Conservation (phyloP, 768 basidiomycete genomes). For the Tulasnella sp. region DNA sequence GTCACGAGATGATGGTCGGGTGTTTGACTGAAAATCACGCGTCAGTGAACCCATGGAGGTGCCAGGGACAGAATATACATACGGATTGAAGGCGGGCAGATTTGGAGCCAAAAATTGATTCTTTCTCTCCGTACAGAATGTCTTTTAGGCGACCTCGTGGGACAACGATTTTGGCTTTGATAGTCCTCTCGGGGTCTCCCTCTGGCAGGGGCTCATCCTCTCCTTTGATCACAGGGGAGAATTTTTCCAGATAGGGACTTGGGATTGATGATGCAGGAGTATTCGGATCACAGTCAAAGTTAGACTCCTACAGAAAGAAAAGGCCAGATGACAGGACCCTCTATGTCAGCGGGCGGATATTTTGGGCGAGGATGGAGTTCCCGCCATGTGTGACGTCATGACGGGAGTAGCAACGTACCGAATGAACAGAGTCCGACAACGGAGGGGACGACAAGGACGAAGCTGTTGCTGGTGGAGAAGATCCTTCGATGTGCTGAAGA, state of each 20-base stretch:
- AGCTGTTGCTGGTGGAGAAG: background rate
- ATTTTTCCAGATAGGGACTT: background rate
- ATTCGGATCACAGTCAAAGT: background rate
- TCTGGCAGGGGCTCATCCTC: background rate
- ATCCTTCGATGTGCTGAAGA: conserved; percentile 1
- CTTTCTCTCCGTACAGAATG: background rate
- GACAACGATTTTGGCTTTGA: background rate
- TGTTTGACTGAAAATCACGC: background rate
- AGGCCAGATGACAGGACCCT: background rate
- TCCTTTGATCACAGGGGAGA: background rate
- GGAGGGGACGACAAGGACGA: background rate
- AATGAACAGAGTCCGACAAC: background rate
- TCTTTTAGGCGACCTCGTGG: background rate
- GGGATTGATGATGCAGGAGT: background rate
- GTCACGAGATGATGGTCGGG: background rate
- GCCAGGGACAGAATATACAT: background rate
- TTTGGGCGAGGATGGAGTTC: background rate
- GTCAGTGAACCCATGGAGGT: background rate
- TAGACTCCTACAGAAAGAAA: background rate
- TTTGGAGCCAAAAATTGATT: background rate
- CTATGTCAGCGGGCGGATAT: background rate
- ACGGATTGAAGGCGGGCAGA: background rate
- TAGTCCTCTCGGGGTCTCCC: background rate
- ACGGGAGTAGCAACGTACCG: background rate
- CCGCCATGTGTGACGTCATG: conserved; percentile 9